Evolutionary conservation across 2,329 filamentous ascomycete genomes (phyloP).

Genomic region (Penicillium sp.): DNA sequence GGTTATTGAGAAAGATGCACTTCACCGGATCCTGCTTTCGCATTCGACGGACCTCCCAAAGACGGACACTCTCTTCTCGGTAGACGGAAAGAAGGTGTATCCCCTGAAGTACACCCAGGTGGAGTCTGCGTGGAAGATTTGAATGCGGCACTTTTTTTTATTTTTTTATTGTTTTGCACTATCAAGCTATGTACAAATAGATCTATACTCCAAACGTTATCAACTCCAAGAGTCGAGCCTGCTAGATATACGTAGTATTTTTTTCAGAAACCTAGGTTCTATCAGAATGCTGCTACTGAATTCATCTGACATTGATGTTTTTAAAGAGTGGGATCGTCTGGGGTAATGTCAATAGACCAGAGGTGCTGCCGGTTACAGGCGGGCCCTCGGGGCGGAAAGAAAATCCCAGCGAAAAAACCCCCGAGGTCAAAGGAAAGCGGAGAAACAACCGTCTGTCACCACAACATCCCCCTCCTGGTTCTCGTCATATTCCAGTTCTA

Average conservation of each 20-base stretch:
- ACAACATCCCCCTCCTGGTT: conserved; percentile 17
- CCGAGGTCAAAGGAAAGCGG: conserved; percentile 30
- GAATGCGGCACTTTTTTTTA: not conserved
- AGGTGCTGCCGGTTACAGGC: conserved; percentile 15
- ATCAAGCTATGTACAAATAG: conserved; percentile 15
- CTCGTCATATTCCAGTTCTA: conserved; percentile 28
- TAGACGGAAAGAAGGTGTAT: conserved; percentile 3
- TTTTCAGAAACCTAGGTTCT: too few relatives aligned
- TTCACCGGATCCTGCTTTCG: conserved; percentile 69
- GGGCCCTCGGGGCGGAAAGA: conserved; percentile 26
- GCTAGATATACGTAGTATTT: not conserved
- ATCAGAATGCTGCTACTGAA: not conserved
- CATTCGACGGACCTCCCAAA: conserved; percentile 54
- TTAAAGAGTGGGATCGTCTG: not conserved
- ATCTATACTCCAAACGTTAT: conserved; percentile 4
- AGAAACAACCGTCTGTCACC: conserved; percentile 30
- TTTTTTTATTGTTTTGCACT: conserved; percentile 1
- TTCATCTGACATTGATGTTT: not conserved
- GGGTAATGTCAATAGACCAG: not conserved
- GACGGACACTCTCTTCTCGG: conserved; percentile 7
- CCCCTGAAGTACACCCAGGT: not conserved
- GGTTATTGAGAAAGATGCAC: conserved; percentile 78
- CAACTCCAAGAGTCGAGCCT: not conserved
- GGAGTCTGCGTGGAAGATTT: not conserved
- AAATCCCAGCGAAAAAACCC: conserved; percentile 29